Percentiles rank a stretch among this genome's conserved stretches.
phyloP scores from a whole-genome alignment of 345 rosid genomes.

The Aethionema arabicum region DNA sequence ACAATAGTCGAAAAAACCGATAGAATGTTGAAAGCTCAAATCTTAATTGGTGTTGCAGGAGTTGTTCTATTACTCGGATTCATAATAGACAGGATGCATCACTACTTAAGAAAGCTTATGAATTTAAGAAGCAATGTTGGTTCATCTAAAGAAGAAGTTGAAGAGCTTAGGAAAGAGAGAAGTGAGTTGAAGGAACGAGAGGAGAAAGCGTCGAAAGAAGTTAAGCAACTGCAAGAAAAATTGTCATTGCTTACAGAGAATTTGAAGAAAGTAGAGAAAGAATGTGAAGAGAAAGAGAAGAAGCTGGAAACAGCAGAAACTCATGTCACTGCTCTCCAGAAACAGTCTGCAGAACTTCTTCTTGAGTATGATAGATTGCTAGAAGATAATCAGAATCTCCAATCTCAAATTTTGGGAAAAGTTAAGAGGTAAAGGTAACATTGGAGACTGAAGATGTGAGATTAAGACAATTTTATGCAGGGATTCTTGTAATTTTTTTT shows the following conservation, averaged over 20 bases:
- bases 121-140: constrained; percentile 56
- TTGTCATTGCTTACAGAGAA: constrained; percentile 47
- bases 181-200: constrained; percentile 61
- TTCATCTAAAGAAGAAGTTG: constrained; percentile 71
- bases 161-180: constrained; percentile 63
- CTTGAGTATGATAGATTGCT: constrained; percentile 85
- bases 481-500: not conserved
- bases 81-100: constrained; percentile 82
- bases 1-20: not conserved
- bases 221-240: constrained; percentile 56
- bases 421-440: constrained; percentile 13
- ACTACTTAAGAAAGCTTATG: constrained; percentile 70
- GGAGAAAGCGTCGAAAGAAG: constrained; percentile 59
- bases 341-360: constrained; percentile 86
- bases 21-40: constrained; percentile 1
- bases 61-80: constrained; percentile 86
- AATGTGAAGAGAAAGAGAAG: constrained; percentile 71
- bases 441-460: constrained; percentile 15
- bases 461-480: constrained; percentile 4
- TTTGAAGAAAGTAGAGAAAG: constrained; percentile 64
- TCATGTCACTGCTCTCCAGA: constrained; percentile 77
- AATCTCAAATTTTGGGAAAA: constrained; percentile 46
- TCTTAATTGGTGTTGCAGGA: constrained; percentile 53
- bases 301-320: constrained; percentile 78
- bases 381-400: constrained; percentile 91